These are phyloP conservation scores for Tranzscheliella williamsii DNA, from an alignment of 1,284 basidiomycete genomes.

Conservation along the genomic window DNA sequence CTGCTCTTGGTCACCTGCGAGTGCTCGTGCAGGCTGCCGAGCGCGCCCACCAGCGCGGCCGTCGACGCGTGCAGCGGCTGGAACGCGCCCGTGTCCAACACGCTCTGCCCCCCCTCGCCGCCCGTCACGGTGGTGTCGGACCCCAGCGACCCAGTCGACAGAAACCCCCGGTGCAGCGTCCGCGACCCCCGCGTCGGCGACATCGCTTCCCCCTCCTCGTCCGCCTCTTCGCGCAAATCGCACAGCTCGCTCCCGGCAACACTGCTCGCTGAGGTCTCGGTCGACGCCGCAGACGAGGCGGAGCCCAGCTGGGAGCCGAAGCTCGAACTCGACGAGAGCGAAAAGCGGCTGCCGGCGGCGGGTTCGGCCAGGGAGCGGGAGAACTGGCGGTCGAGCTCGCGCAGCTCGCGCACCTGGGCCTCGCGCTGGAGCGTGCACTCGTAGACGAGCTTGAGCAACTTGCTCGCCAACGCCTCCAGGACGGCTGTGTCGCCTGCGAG, in stretches of 20 bases:
- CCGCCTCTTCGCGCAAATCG: background rate
- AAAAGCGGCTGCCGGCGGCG: background rate
- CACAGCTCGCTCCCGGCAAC: background rate
- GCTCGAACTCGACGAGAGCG: background rate
- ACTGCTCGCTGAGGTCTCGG: background rate
- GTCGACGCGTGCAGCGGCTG: constrained; percentile 16
- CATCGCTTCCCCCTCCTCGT: background rate
- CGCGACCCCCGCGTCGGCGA: background rate
- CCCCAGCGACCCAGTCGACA: background rate
- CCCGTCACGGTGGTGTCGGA: constrained; percentile 4
- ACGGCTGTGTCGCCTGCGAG: constrained; percentile 11
- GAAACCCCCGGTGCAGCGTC: background rate
- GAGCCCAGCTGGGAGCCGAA: background rate
- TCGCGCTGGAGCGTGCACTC: constrained; percentile 17
- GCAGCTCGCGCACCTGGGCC: constrained; percentile 33
- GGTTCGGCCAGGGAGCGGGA: constrained; percentile 4
- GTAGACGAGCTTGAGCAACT: constrained; percentile 15
- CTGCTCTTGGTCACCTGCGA: constrained; percentile 28
- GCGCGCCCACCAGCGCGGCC: constrained; percentile 2
- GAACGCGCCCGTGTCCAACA: constrained; percentile 1
- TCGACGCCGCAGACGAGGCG: background rate
- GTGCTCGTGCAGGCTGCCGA: constrained; percentile 32
- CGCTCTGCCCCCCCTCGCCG: background rate
- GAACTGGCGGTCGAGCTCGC: constrained; percentile 15
- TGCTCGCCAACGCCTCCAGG: constrained; percentile 10